A percentile compares a stretch with the other conserved stretches of the same genome.
phyloP scores from a whole-genome alignment of 495 filamentous ascomycete genomes.

The Annulohypoxylon moriforme region DNA sequence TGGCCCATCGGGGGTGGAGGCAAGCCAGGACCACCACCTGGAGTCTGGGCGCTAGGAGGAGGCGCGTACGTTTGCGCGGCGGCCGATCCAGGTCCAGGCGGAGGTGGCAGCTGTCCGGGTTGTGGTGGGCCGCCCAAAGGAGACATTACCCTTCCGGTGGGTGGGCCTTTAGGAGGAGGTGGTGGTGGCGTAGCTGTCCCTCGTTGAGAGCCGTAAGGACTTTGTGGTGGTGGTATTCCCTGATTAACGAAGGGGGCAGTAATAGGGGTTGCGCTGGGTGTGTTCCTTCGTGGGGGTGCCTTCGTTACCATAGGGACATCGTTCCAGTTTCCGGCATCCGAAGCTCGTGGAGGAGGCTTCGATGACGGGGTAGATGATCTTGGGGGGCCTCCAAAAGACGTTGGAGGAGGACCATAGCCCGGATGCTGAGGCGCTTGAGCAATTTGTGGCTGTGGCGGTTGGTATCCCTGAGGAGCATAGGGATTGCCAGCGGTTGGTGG shows the following conservation, averaged over 20 bases:
- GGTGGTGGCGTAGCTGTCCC: slow-evolving; percentile 45
- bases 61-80: slow-evolving; percentile 81
- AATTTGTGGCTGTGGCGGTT: slow-evolving; percentile 44
- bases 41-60: slow-evolving; percentile 60
- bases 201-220: slow-evolving; percentile 41
- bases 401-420: slow-evolving; percentile 51
- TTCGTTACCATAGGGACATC: slow-evolving; percentile 91
- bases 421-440: slow-evolving; percentile 43
- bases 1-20: slow-evolving; percentile 61
- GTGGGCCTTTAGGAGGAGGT: slow-evolving; percentile 63
- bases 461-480: slow-evolving; percentile 54
- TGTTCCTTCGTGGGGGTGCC: slow-evolving; percentile 73
- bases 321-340: slow-evolving; percentile 86
- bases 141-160: slow-evolving; percentile 64
- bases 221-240: slow-evolving; percentile 63
- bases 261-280: slow-evolving; percentile 72
- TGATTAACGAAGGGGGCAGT: slow-evolving; percentile 75
- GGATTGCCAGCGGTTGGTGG: slow-evolving; percentile 55
- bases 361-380: slow-evolving; percentile 67
- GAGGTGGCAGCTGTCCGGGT: slow-evolving; percentile 59
- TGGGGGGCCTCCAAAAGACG: slow-evolving; percentile 55
- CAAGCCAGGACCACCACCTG: slow-evolving; percentile 43
- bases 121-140: slow-evolving; percentile 64
- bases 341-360: slow-evolving; percentile 73
- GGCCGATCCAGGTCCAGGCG: slow-evolving; percentile 67